These are phyloP conservation scores for Holtermanniella nyarrowii DNA, from an alignment of 768 basidiomycete genomes.

Conservation along the genomic window DNA sequence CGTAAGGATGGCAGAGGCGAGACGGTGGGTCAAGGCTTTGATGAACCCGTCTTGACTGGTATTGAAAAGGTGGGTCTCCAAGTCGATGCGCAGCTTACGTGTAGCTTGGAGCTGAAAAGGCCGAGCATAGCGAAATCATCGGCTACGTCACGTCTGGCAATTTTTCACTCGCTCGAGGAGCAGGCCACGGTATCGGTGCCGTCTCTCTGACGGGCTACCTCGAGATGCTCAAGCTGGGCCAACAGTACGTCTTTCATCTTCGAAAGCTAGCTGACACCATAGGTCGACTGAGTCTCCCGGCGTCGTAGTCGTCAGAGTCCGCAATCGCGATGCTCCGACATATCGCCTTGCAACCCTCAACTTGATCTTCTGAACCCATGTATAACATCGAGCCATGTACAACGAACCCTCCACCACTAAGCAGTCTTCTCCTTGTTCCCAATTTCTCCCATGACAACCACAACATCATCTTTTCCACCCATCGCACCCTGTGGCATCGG, in stretches of 20 bases:
- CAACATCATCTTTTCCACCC: neutral
- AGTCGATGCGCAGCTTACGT: too few species aligned
- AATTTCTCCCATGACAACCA: neutral
- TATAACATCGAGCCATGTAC: too few species aligned
- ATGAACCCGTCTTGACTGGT: neutral
- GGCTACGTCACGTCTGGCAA: slow-evolving; percentile 80
- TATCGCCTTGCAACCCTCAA: too few species aligned
- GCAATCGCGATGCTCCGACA: too few species aligned
- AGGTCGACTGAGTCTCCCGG: too few species aligned
- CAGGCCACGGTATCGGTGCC: slow-evolving; percentile 66
- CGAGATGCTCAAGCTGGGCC: neutral
- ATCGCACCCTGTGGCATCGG: neutral
- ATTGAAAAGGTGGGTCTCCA: neutral
- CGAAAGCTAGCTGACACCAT: too few species aligned
- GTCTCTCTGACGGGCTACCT: slow-evolving; percentile 47
- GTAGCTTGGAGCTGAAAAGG: slow-evolving; percentile 37
- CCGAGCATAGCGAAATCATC: slow-evolving; percentile 49
- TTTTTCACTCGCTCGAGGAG: slow-evolving; percentile 66
- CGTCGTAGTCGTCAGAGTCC: too few species aligned
- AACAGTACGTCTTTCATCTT: neutral
- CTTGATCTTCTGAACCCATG: too few species aligned
- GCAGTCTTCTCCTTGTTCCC: too few species aligned
- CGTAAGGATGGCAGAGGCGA: neutral
- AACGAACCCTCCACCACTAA: too few species aligned
- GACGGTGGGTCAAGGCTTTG: neutral